Evolutionary conservation across 179 eudicot species (phyloP).

Genomic region (Beta corolliflora): DNA sequence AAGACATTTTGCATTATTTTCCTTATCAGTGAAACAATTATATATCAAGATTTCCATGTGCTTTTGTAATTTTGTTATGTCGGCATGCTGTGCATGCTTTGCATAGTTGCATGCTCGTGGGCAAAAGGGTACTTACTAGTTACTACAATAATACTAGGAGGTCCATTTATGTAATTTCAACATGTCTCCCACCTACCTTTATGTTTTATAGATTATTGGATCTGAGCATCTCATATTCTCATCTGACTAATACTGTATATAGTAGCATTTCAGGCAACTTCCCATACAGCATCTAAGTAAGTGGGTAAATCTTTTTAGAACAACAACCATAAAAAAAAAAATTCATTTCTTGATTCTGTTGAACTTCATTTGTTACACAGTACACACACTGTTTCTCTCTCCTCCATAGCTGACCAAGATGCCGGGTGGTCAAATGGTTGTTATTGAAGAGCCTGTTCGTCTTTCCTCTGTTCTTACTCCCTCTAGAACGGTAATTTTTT

Average conservation of each 20-base stretch:
- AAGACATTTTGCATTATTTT: too few species aligned
- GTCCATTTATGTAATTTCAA: not conserved
- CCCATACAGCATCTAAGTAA: not conserved
- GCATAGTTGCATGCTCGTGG: too few species aligned
- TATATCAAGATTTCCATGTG: not conserved
- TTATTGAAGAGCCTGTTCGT: constrained; percentile 49
- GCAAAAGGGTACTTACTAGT: too few species aligned
- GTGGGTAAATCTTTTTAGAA: not conserved
- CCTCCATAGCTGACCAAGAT: constrained; percentile 10
- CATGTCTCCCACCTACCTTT: not conserved
- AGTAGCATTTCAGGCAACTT: too few species aligned
- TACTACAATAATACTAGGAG: not conserved
- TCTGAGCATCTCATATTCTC: too few species aligned
- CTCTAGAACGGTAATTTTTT: constrained; percentile 38
- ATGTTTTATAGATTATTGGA: not conserved
- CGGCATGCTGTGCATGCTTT: not conserved
- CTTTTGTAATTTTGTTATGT: too few species aligned
- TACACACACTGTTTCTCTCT: too few species aligned
- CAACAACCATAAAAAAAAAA: not conserved
- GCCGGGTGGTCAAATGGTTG: constrained; percentile 51
- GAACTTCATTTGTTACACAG: too few species aligned
- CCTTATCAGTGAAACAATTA: too few species aligned
- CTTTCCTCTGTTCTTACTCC: constrained; percentile 59
- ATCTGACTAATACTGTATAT: too few species aligned
- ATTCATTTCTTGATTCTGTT: not conserved